Evolutionary conservation across 2,329 filamentous ascomycete genomes (phyloP).

Genomic region (Alternaria incomplexa): DNA sequence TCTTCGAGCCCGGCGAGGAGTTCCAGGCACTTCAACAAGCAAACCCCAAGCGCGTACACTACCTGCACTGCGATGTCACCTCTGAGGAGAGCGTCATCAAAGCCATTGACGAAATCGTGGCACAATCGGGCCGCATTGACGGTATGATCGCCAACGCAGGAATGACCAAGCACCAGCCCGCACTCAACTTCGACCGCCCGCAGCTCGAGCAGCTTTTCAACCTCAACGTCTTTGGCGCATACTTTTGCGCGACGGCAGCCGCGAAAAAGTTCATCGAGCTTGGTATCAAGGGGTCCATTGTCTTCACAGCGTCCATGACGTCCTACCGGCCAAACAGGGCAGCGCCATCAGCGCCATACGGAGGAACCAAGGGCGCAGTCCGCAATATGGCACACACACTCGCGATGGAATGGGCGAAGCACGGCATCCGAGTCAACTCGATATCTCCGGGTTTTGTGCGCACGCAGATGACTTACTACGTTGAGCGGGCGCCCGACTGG

Average conservation of each 20-base stretch:
- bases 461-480: constrained; percentile 64
- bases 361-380: constrained; percentile 52
- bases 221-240: constrained; percentile 58
- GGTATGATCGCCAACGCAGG: constrained; percentile 61
- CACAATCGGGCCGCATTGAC: constrained; percentile 56
- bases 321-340: constrained; percentile 59
- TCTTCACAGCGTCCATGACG: constrained; percentile 59
- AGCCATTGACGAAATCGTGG: constrained; percentile 56
- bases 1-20: constrained; percentile 56
- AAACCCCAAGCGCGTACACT: constrained; percentile 52
- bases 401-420: constrained; percentile 83
- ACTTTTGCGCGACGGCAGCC: constrained; percentile 55
- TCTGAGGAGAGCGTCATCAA: constrained; percentile 54
- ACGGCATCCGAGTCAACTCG: constrained; percentile 81
- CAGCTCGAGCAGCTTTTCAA: constrained; percentile 57
- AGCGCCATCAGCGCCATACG: constrained; percentile 58
- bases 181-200: constrained; percentile 58
- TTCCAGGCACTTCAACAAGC: constrained; percentile 51
- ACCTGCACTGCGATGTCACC: constrained; percentile 58
- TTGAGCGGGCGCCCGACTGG: constrained; percentile 58
- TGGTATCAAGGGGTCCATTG: constrained; percentile 56
- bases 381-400: constrained; percentile 61
- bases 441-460: constrained; percentile 89
- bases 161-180: constrained; percentile 59
- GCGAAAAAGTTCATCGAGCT: constrained; percentile 55